Base-by-base conservation (phyloP, 1,284 basidiomycete species). In the Trichosporon asahii region DNA sequence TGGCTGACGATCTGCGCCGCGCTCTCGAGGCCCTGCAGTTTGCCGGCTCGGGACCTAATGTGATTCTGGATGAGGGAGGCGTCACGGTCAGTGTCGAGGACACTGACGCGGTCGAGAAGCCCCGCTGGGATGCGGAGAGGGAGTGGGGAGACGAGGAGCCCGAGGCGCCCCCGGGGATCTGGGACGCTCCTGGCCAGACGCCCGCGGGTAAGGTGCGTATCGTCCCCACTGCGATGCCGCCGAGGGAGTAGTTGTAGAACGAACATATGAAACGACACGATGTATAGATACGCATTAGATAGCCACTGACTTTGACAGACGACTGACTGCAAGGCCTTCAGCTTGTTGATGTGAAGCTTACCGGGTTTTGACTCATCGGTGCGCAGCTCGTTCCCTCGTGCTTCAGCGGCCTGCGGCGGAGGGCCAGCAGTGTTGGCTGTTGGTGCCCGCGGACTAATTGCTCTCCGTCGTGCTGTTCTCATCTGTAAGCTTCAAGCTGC, bases 1-100 rank as follows among this genome's bases (percentile, higher is more conserved):
- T 98, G 37, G 96, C 96, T 0, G 90, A 93, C 27, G 96, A 99
- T 80, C 88, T 99, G 74, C 92, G 94, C 60, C 82, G 86, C 15
- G 94, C 94, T 8, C 85, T 98, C 44, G 80, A 85, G 66, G 78
- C 79, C n/a, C 76, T 87, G 7, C 80, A 83, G 71, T 72, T 85
- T 35, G 77, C 76, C 18, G 66, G 71, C 18, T 65, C 64, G 18
- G 78, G 78, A 7, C 80, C 77, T 40, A 79, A 80, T 64, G 70
- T 82, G 27, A 80, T 82, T 11, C 57, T 80, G 33, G 78, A 80
- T 27, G 81, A 77, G 70, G 81, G 79, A 18, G 80, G 78, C 12
- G 78, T 81, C 25, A 71, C 77, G 46, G 79, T 79, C 29, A 76
- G 79, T 66, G 80, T 83, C 46, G 79, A 82, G 73, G 79, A 82